Evolutionary conservation across 2,329 filamentous ascomycete genomes (phyloP).

Genomic region (Huntiella omanensis): DNA sequence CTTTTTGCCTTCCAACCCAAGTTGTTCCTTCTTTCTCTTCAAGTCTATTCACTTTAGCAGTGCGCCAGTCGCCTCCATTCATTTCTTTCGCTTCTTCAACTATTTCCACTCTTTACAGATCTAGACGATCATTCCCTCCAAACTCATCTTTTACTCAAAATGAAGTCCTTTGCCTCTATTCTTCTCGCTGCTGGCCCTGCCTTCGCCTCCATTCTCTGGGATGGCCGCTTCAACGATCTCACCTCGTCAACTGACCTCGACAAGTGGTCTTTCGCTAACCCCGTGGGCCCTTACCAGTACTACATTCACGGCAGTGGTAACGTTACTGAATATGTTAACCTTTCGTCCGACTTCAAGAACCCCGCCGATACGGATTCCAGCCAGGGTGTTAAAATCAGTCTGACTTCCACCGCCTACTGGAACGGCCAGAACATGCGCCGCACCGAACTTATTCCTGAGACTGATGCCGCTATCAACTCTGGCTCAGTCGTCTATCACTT

Average conservation of each 20-base stretch:
- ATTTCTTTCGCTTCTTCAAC: slow-evolving; percentile 9
- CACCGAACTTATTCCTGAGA: slow-evolving; percentile 57
- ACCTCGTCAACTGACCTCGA: slow-evolving; percentile 33
- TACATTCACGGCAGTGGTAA: slow-evolving; percentile 49
- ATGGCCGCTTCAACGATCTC: slow-evolving; percentile 46
- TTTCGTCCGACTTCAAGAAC: slow-evolving; percentile 43
- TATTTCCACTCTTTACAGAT: slow-evolving; percentile 9
- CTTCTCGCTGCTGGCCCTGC: slow-evolving; percentile 7
- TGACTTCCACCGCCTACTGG: slow-evolving; percentile 46
- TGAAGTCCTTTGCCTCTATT: slow-evolving; percentile 8
- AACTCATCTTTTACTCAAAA: slow-evolving; percentile 8
- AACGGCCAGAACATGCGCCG: slow-evolving; percentile 55
- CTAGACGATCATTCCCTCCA: slow-evolving; percentile 9
- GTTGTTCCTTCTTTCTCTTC: slow-evolving; percentile 2
- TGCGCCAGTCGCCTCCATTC: slow-evolving; percentile 8
- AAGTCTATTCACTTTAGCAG: slow-evolving; percentile 2
- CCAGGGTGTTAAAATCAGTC: slow-evolving; percentile 50
- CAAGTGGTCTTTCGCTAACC: slow-evolving; percentile 48
- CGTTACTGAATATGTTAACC: slow-evolving; percentile 41
- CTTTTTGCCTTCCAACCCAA: slow-evolving; percentile 1
- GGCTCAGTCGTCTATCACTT: slow-evolving; percentile 58
- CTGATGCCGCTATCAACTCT: slow-evolving; percentile 41
- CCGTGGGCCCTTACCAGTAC: slow-evolving; percentile 54
- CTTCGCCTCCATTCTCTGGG: slow-evolving; percentile 31
- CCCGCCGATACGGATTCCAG: slow-evolving; percentile 39